Evolutionary conservation across 2,329 filamentous ascomycete species (phyloP), one percentile per base, ranked within the genome.

Genomic region (Ceratocystis destructans): DNA sequence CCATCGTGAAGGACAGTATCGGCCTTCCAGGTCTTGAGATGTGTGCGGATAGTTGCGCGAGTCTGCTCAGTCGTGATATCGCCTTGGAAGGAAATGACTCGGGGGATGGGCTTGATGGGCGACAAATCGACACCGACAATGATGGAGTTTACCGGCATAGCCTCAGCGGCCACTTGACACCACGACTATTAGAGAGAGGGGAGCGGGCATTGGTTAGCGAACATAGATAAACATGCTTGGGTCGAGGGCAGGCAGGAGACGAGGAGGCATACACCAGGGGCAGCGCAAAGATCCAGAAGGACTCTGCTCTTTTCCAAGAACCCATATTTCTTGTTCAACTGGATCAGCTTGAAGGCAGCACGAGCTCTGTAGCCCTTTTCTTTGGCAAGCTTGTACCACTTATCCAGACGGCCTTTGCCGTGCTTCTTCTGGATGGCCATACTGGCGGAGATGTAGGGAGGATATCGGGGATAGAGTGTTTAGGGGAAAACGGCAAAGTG

Each of bases 371-470:
- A 99, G 69, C 94, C 94, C 77, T 96, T 97, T 76, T 99, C 94
- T 77, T 99, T 99, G 69, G 94, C 94, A 73, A 97, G 86, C 75
- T 92, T 93, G 79, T 97, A 99, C 90, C 92, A 97, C 78, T 97
- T 96, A 78, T 99, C 94, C 73, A 96, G 82, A 84, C 93, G 92
- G 77, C 93, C 93, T 80, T 97, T 97, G 79, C 91, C 93, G 79
- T 96, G 89, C 83, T 97, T 97, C 83, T 97, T 96, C 75, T 97
- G 90, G 73, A 97, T 93, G 73, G 90, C 92, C 94, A 97, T 97
- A 67, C 45, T 37, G 50, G 28, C 28, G 57, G 37, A 25, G 15
- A n/a, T 61, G 61, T 44, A 31, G 8, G 55, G 7, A n/a, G 28
- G 5, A 8, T 59, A 20, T 33, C 28, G 48, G 15, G 17, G 4